Evolutionary conservation across 371 early-diverging fungal genomes (phyloP).

Genomic region (Zychaea mexicana): DNA sequence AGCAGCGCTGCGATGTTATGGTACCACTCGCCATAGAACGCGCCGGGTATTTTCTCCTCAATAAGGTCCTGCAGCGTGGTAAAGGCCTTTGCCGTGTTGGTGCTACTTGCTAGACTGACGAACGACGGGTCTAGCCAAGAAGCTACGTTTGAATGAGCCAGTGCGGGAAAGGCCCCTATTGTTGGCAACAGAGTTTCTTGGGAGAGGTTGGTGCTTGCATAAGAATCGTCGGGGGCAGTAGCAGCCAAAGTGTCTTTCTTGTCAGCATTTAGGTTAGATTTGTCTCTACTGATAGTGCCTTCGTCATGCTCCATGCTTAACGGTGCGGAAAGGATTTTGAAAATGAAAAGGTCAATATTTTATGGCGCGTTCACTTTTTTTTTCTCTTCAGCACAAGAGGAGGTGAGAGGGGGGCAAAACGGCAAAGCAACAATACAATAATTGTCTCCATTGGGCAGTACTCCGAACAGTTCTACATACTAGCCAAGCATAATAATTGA

Average conservation of each 20-base stretch:
- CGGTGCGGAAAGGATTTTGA: background rate
- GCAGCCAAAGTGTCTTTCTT: background rate
- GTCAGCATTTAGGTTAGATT: background rate
- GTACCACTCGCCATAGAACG: conserved; percentile 35
- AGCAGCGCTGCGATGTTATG: conserved; percentile 36
- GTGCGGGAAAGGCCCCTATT: conserved; percentile 10
- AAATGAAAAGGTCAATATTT: background rate
- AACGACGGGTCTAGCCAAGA: conserved; percentile 5
- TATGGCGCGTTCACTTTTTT: background rate
- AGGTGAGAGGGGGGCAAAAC: background rate
- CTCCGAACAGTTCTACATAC: background rate
- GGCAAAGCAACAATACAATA: background rate
- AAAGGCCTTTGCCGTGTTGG: background rate
- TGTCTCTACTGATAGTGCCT: background rate
- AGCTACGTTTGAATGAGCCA: background rate
- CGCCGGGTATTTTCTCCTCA: background rate
- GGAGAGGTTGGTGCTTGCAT: background rate
- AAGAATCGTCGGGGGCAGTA: background rate
- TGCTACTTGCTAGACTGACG: background rate
- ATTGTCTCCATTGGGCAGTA: background rate
- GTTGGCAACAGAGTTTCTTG: conserved; percentile 7
- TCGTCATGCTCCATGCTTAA: conserved; percentile 1
- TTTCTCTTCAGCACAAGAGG: too few relatives aligned
- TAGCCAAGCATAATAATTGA: too few relatives aligned
- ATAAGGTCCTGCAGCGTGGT: background rate